phyloP scores from a whole-genome alignment of 208 protist genomes.

The Acanthamoeba castellanii region DNA sequence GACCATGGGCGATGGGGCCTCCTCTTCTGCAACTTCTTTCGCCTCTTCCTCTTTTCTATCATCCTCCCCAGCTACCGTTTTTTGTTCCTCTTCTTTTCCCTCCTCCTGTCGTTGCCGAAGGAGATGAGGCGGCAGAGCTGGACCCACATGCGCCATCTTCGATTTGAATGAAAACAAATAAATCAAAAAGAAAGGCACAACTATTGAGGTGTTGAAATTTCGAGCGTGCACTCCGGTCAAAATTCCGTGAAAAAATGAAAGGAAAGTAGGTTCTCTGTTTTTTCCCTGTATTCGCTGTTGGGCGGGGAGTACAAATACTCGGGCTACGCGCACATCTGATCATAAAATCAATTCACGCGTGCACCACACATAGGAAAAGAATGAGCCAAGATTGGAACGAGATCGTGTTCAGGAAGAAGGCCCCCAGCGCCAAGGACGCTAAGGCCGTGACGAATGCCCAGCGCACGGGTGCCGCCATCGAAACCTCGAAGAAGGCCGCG shows the following conservation, averaged over 20 bases:
- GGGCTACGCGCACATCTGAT: not conserved
- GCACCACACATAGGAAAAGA: not conserved
- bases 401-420: constrained; percentile 51
- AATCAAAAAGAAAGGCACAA: no score
- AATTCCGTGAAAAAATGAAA: no score
- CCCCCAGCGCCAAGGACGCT: constrained; percentile 52
- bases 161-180: not conserved
- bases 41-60: not conserved
- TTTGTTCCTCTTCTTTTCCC: not conserved
- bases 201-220: no score
- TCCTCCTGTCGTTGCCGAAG: not conserved
- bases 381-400: constrained; percentile 55
- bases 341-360: not conserved
- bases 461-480: constrained; percentile 40
- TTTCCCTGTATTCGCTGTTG: no score
- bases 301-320: no score
- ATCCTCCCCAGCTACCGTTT: not conserved
- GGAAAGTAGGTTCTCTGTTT: no score
- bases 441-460: constrained; percentile 14
- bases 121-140: constrained; percentile 10
- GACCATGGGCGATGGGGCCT: not conserved
- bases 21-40: not conserved
- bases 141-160: not conserved
- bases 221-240: no score
- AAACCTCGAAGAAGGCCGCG: constrained; percentile 22